Evolutionary conservation across 805 yeast species (phyloP), one percentile per base, ranked within the genome.

Genomic region (Jamesozyma rosinii): DNA sequence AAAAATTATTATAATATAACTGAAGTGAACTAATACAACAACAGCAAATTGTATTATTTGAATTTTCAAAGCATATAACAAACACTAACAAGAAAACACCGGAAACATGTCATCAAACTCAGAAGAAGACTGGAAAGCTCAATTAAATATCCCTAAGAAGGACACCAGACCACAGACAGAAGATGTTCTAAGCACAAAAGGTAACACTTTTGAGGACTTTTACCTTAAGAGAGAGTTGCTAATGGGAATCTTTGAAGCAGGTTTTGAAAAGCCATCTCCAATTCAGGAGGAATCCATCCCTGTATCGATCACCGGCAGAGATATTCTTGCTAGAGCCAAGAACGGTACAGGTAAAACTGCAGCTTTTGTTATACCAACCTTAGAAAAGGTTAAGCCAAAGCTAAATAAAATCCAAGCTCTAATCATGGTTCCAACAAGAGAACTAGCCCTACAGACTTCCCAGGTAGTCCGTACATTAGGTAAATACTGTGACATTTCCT

Each of bases 271-370:
- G 59, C 98, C 98, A 5, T 85, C 95, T 26, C 98, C 98, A 17
- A 88, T 92, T 61, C 98, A 92, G 67, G 97, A 90, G 67, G 97
- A 89, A 64, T 78, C 95, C 6, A 92, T 92, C 45, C 98, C 98
- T 2, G 86, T 87, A 58, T 96, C 97, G 0, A 73, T 92, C 37
- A 82, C 92, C 44, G 97, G 97, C 41, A 80, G 95, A 68, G 98
- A 92, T 65, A 83, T 92, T 47, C 74, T 92, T 49, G 98, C 98
- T 14, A 78, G 98, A 69, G 97, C 98, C 36, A 92, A 92, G 64
- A 92, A 92, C 67, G 98, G 98, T 50, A 92, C 98, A 1, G 98
- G 98, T 57, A 92, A 92, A 63, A 92, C 98, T 8, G 98, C 97
- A 1, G 95, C 98, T 5, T 92, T 92, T 64, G 82, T 87, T 40